Percentiles rank a stretch among this genome's conserved stretches.
These are phyloP conservation scores for Globisporangium canariense DNA, from an alignment of 352 stramenopile species.

Conservation along the genomic window DNA sequence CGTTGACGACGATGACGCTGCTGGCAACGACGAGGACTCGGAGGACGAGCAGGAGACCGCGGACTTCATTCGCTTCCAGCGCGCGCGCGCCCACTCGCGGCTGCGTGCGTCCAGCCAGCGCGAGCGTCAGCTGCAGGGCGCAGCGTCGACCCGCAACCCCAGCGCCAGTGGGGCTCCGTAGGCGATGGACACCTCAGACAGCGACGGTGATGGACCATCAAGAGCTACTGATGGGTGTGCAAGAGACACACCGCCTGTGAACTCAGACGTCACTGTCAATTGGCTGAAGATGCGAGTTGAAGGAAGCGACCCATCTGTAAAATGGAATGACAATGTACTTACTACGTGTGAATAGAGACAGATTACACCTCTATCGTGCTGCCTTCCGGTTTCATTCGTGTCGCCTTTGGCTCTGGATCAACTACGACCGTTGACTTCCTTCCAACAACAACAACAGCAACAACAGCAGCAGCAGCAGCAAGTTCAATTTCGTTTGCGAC, in stretches of 20 bases:
- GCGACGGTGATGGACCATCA: neutral
- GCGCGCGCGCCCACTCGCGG: slow-evolving; percentile 42
- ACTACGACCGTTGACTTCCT: neutral
- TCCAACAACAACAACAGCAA: no score
- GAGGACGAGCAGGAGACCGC: slow-evolving; percentile 55
- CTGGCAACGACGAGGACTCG: slow-evolving; percentile 42
- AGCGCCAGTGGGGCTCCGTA: slow-evolving; percentile 1
- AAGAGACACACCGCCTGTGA: no score
- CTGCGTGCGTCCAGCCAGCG: slow-evolving; percentile 39
- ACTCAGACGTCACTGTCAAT: no score
- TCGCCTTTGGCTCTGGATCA: no score
- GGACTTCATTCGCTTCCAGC: slow-evolving; percentile 57
- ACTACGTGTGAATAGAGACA: neutral
- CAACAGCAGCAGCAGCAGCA: neutral
- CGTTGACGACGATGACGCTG: slow-evolving; percentile 25
- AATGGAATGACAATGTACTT: slow-evolving; percentile 3
- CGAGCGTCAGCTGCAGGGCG: slow-evolving; percentile 16
- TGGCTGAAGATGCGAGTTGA: neutral
- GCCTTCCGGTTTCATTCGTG: no score
- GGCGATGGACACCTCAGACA: neutral
- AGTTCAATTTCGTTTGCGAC: slow-evolving; percentile 1
- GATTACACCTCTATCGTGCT: no score
- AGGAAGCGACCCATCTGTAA: neutral
- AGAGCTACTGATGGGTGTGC: no score
- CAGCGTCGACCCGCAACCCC: neutral